Evolutionary conservation across 257 asterid genomes (phyloP), one percentile per base, ranked within the genome.

Genomic region (Plantago elongata): DNA sequence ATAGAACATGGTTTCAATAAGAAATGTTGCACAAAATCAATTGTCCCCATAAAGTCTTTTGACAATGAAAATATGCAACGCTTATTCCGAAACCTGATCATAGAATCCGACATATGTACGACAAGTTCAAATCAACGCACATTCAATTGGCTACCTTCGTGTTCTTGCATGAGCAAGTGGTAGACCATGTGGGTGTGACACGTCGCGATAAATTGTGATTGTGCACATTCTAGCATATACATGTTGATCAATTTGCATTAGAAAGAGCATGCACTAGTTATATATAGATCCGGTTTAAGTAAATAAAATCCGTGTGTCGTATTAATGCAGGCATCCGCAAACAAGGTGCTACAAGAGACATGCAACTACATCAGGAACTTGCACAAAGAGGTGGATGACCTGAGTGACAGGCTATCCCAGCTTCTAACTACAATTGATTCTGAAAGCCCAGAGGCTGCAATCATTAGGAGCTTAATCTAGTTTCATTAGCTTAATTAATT

Each of bases 361-460:
- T 90, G 98, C 94, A 88, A 88, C 75, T 91, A 91, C 81, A 88
- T 91, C 15, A 70, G 85, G 43, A 81, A 69, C 68, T 73, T 92
- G 83, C 98, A 89, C 85, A 78, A 74, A 67, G 97, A 92, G 60
- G 95, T 89, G 63, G 90, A 84, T 68, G 90, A 89, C 78, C 80
- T 92, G 37, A 92, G 98, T 52, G 98, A 84, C 46, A 82, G 98
- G 66, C 87, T 92, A 11, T 89, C 97, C 10, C 90, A 92, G 48
- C 84, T 89, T 0, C 66, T 92, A 46, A 79, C 92, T 9, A 84
- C 98, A 11, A 75, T 86, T 12, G 97, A 92, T 72, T 81, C 90
- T 9, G 87, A 91, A 13, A 88, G 95, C 75, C 95, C 94, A 0
- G 93, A 92, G 66, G 98, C 98, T 22, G 95, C 95, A 29, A 89